Base-by-base conservation (phyloP, 306 rosid species). In the Cicer yamashitae region DNA sequence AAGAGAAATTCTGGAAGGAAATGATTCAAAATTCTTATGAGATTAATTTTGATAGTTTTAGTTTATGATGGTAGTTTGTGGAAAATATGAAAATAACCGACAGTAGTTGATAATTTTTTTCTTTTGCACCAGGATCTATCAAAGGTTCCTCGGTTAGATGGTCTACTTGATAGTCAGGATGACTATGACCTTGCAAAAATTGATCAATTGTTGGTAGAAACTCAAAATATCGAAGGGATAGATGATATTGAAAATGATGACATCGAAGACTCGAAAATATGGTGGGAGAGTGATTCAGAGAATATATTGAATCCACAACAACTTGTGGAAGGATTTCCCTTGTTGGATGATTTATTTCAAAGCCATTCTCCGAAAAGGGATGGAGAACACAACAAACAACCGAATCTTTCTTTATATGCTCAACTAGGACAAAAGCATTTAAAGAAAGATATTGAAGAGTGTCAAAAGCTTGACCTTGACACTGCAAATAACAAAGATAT, bases 241-340 rank as follows among this genome's bases (percentile, higher is more conserved):
- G 70, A 82, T 65, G 8, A 73, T 10, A 2, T 59, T 30, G 66
- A 59, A 22, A 22, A 22, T 22, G 2, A 22, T 22, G 25, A 22
- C 25, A 22, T 22, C 2, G 25, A 22, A 22, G 25, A 81, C 57
- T 77, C 85, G 34, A 86, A 83, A 25, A 2, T 25, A 74, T 92
- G 93, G 97, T 90, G 88, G 88, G 96, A 92, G 18, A 88, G 92
- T 46, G 93, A 90, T 83, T 91, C 97, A 2, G 93, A 89, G 84
- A 59, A 84, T 78, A 47, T 93, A 50, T 71, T 91, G 74, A 71
- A 81, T 80, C 88, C 97, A 5, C 98, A 91, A 70, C 91, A 91
- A 70, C 89, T 89, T 62, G 96, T 76, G 7, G 97, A 91, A 72
- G 91, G 80, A 46, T 54, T 89, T 76, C 56, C 88, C 45, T 71